These are phyloP conservation scores for Ceratobasidium sp. DNA, from an alignment of 1,284 basidiomycete species.

Conservation along the genomic window DNA sequence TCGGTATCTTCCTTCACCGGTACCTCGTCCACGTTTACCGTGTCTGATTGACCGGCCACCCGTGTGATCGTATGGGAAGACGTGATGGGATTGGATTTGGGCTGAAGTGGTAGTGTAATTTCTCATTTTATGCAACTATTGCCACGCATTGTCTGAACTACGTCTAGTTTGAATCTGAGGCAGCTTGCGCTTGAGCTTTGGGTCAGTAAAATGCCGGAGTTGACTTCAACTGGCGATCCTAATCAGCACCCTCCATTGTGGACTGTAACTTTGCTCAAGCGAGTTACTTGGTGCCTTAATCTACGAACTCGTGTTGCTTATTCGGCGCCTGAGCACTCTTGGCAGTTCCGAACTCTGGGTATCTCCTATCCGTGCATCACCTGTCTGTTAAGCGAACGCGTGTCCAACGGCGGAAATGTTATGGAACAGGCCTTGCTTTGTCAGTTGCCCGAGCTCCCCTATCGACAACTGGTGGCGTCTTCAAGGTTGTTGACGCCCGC, in stretches of 20 bases:
- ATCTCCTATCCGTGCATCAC: background rate
- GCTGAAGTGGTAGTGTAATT: background rate
- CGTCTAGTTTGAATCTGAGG: background rate
- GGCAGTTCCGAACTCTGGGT: background rate
- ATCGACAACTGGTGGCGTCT: background rate
- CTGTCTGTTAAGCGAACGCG: background rate
- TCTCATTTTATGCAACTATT: background rate
- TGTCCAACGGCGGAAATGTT: background rate
- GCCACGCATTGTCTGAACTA: background rate
- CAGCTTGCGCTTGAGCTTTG: background rate
- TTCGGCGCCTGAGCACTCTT: slow-evolving; percentile 4
- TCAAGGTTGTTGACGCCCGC: background rate
- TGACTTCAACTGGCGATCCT: background rate
- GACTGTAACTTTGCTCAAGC: background rate
- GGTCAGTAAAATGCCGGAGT: background rate
- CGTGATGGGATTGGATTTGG: background rate
- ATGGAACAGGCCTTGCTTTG: slow-evolving; percentile 14
- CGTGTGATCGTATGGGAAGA: background rate
- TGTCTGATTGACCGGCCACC: slow-evolving; percentile 53
- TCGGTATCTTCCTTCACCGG: slow-evolving; percentile 70
- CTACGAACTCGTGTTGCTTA: slow-evolving; percentile 14
- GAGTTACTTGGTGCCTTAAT: slow-evolving; percentile 17
- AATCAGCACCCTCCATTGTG: background rate
- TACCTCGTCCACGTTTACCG: slow-evolving; percentile 68
- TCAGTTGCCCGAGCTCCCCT: background rate